Base-by-base conservation (phyloP, 1,139 yeast genomes). In the Saccharomyces hybrid region DNA sequence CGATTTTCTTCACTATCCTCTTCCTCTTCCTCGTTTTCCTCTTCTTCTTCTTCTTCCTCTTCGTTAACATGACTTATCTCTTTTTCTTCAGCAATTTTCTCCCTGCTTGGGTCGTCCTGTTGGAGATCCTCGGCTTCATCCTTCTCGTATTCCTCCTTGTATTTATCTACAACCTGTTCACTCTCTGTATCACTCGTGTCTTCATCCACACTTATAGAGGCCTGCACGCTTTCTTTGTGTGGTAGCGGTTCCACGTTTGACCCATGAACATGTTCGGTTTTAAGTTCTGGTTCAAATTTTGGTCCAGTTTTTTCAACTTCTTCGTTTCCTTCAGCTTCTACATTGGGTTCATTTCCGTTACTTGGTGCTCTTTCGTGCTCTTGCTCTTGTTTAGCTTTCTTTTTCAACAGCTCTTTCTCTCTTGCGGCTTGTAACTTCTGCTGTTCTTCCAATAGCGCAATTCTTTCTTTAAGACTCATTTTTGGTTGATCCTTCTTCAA, bases 351-450 rank as follows among this genome's bases (percentile, higher is more conserved):
- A n/a, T 3, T 13, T 13, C 28, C 42, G 55, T 50, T 32, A 47
- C 34, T 44, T 52, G 48, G 38, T 51, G 58, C 20, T 42, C 55
- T 73, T 57, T 73, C 76, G 41, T 76, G 77, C 53, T 72, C 73
- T 58, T 74, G 76, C 63, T 77, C 78, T 59, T 80, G 78, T 64
- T 82, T 84, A 59, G 82, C 83, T 57, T 79, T 78, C 61, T 80
- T 79, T 58, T 78, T 78, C 62, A 76, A 59, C 6, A 84, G 79
- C 1, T 86, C 88, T 28, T 79, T 88, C 55, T 82, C 83, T 51
- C 87, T 79, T 61, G 86, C 91, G 5, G 86, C 88, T 64, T 88
- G 95, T 64, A 87, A 89, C 55, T 81, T 80, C 67, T 88, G 96
- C 56, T 84, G 84, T 65, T 88, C 81, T 67, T 91, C 96, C 53